These are phyloP conservation scores for Lachnellula arida DNA, from an alignment of 2,329 filamentous ascomycete genomes.

Conservation along the genomic window DNA sequence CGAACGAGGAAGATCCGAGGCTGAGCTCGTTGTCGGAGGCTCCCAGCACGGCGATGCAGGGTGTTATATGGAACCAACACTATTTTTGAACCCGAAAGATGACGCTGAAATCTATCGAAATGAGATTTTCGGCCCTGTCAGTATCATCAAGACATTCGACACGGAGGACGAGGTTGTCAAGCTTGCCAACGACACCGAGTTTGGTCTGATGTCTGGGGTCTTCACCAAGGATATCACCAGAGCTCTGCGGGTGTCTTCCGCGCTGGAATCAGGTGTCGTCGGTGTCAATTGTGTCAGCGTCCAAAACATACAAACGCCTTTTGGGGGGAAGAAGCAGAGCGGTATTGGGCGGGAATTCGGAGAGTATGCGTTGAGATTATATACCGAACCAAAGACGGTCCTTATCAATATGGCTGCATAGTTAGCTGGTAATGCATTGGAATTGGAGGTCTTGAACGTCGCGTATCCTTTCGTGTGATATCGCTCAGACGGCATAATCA, in stretches of 20 bases:
- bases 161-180: slow-evolving; percentile 59
- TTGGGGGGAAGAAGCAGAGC: slow-evolving; percentile 70
- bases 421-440: too few relatives aligned
- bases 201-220: slow-evolving; percentile 54
- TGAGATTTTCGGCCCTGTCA: slow-evolving; percentile 68
- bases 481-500: too few relatives aligned
- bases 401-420: too few relatives aligned
- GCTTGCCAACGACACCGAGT: slow-evolving; percentile 57
- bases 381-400: too few relatives aligned
- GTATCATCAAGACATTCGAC: slow-evolving; percentile 63
- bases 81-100: slow-evolving; percentile 47
- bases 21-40: slow-evolving; percentile 57
- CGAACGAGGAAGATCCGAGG: slow-evolving; percentile 59
- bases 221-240: slow-evolving; percentile 63
- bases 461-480: too few relatives aligned
- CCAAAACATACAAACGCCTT: slow-evolving; percentile 55
- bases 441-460: too few relatives aligned
- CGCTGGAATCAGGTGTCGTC: slow-evolving; percentile 48
- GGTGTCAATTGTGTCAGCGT: slow-evolving; percentile 14
- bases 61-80: slow-evolving; percentile 53
- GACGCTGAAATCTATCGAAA: slow-evolving; percentile 48
- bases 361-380: too few relatives aligned
- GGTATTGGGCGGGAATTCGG: slow-evolving; percentile 64
- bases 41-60: slow-evolving; percentile 45
- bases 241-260: slow-evolving; percentile 58